phyloP scores from a whole-genome alignment of 306 rosid species.

The Ammopiptanthus mongolicus region DNA sequence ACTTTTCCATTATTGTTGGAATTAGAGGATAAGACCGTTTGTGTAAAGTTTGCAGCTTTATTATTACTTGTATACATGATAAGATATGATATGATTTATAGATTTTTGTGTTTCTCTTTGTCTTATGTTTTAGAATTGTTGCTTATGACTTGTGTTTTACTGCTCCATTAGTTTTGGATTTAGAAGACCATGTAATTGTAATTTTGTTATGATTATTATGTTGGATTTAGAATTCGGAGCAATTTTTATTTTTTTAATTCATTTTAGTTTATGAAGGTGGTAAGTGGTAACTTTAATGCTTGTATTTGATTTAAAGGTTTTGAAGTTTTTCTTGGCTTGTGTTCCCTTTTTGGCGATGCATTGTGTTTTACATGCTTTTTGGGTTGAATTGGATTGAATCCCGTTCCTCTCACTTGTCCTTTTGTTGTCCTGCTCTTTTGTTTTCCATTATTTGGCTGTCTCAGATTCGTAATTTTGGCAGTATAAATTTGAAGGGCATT shows the following conservation, averaged over 20 bases:
- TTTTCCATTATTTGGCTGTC: slow-evolving; percentile 55
- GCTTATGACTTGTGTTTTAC: not conserved
- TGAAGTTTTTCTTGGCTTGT: not conserved
- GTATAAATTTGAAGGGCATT: slow-evolving; percentile 90
- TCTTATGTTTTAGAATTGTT: not conserved
- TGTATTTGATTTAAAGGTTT: not conserved
- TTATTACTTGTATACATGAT: not conserved
- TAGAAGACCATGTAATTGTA: not conserved
- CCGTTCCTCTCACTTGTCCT: slow-evolving; percentile 11
- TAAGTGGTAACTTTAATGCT: not conserved
- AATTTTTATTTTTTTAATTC: not conserved
- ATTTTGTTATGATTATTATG: slow-evolving; percentile 5
- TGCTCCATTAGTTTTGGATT: slow-evolving; percentile 2
- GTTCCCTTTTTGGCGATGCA: not conserved
- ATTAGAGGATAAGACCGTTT: not conserved
- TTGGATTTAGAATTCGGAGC: not conserved
- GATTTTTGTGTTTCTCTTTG: not conserved
- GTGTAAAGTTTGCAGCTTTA: not conserved
- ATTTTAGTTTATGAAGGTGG: not conserved
- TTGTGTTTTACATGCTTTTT: slow-evolving; percentile 10
- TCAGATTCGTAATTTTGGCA: slow-evolving; percentile 87
- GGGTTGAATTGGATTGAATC: slow-evolving; percentile 14
- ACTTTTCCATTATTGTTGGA: slow-evolving; percentile 13
- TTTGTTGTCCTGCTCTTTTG: slow-evolving; percentile 27
- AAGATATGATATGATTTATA: too few relatives aligned